phyloP scores from a whole-genome alignment of 805 yeast species.

The Blastobotrys terrestris region DNA sequence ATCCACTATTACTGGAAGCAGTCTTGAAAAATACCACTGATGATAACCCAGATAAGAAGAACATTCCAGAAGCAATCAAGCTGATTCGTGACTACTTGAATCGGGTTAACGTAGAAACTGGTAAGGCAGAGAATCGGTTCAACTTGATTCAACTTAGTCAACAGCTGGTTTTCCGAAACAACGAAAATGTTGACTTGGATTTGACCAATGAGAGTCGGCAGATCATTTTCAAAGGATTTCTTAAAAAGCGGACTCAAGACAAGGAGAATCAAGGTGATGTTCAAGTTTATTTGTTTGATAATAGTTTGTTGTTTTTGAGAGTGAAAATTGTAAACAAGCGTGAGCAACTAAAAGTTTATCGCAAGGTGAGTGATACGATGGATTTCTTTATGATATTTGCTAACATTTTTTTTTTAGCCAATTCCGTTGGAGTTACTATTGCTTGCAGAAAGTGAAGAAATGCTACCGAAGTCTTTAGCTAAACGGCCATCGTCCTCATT shows the following conservation, averaged over 20 bases:
- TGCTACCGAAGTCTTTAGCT: constrained; percentile 44
- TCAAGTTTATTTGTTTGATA: constrained; percentile 82
- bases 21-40: constrained; percentile 76
- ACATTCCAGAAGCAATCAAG: constrained; percentile 65
- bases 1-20: constrained; percentile 76
- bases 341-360: constrained; percentile 86
- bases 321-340: constrained; percentile 82
- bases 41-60: constrained; percentile 65
- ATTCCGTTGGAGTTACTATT: constrained; percentile 31
- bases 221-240: constrained; percentile 70
- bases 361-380: constrained; percentile 54
- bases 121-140: constrained; percentile 89
- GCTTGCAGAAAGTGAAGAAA: constrained; percentile 69
- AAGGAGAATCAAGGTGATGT: constrained; percentile 71
- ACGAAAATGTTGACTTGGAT: constrained; percentile 81
- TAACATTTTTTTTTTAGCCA: constrained; percentile 23
- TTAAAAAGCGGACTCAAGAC: constrained; percentile 69
- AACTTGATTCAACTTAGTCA: constrained; percentile 82
- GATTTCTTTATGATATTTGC: background rate
- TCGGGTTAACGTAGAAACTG: constrained; percentile 79
- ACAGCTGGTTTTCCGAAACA: constrained; percentile 63
- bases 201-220: constrained; percentile 77
- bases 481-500: constrained; percentile 26
- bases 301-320: constrained; percentile 77
- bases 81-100: constrained; percentile 69